Percentiles rank a stretch among this genome's conserved stretches.
Evolutionary conservation across 75 land plant genomes (phyloP).

Genomic region (Pinus tabuliformis): DNA sequence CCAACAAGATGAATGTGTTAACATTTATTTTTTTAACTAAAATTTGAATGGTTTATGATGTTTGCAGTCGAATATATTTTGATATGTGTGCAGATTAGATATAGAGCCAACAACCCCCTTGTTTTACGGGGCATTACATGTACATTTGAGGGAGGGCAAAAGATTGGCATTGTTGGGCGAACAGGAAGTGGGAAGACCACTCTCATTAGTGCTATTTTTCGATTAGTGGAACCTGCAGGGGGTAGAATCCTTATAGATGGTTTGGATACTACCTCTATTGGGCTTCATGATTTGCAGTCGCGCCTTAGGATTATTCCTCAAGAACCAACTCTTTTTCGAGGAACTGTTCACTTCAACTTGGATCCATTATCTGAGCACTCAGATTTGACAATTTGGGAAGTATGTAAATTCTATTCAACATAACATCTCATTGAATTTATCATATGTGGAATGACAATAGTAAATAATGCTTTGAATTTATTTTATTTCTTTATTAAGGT

Average conservation of each 20-base stretch:
- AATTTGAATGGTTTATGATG: background rate
- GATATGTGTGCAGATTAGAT: conserved; percentile 46
- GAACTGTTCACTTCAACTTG: conserved; percentile 40
- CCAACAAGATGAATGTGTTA: no score
- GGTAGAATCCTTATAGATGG: conserved; percentile 46
- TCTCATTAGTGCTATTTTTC: conserved; percentile 51
- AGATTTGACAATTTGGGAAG: conserved; percentile 50
- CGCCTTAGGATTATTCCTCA: conserved; percentile 55
- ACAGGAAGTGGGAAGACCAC: conserved; percentile 67
- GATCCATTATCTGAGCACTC: conserved; percentile 37
- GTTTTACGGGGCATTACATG: conserved; percentile 70
- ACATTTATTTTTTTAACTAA: no score
- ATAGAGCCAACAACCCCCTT: conserved; percentile 48
- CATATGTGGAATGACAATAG: no score
- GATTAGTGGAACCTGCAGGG: conserved; percentile 48
- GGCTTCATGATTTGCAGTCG: conserved; percentile 45
- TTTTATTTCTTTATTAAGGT: conserved; percentile 18
- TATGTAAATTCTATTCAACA: background rate
- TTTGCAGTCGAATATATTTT: background rate
- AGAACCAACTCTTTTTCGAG: conserved; percentile 47
- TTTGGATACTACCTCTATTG: conserved; percentile 35
- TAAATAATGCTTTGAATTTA: background rate
- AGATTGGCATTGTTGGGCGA: conserved; percentile 46
- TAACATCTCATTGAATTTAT: background rate
- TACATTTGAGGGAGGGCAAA: conserved; percentile 57